Evolutionary conservation across 2,329 filamentous ascomycete genomes (phyloP).

Genomic region (Sporothrix brunneoviolacea): DNA sequence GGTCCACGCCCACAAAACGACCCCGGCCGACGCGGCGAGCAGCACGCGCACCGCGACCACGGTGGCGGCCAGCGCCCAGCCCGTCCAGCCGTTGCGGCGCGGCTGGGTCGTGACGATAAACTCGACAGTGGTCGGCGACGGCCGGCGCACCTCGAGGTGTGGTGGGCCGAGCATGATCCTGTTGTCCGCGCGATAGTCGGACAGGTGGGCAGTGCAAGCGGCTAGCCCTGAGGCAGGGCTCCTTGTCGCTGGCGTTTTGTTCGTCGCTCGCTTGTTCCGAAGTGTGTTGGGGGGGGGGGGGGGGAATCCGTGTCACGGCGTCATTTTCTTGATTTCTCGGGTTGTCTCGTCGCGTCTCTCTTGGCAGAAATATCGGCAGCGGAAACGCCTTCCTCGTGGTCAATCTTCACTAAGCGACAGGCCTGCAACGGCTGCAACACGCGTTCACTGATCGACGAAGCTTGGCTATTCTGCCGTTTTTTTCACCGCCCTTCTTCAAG

Average conservation of each 20-base stretch:
- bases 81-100: conserved; percentile 19
- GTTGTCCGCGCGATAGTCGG: too few species aligned
- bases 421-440: too few species aligned
- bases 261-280: too few species aligned
- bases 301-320: conserved; percentile 3
- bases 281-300: not conserved
- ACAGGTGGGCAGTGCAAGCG: too few species aligned
- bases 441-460: too few species aligned
- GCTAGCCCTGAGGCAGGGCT: too few species aligned
- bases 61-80: conserved; percentile 34
- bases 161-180: conserved; percentile 57
- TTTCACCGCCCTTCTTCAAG: too few species aligned
- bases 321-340: not conserved
- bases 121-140: conserved; percentile 82
- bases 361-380: too few species aligned
- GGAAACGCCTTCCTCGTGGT: too few species aligned
- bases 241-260: too few species aligned
- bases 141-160: conserved; percentile 56
- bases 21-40: conserved; percentile 36
- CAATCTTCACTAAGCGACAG: too few species aligned
- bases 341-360: not conserved
- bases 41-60: conserved; percentile 38
- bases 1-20: conserved; percentile 44
- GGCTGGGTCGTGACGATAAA: conserved; percentile 85
- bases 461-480: too few species aligned